Percentiles rank a stretch among this genome's conserved stretches.
phyloP scores from a whole-genome alignment of 1,284 basidiomycete genomes.

The Naganishia liquefaciens region DNA sequence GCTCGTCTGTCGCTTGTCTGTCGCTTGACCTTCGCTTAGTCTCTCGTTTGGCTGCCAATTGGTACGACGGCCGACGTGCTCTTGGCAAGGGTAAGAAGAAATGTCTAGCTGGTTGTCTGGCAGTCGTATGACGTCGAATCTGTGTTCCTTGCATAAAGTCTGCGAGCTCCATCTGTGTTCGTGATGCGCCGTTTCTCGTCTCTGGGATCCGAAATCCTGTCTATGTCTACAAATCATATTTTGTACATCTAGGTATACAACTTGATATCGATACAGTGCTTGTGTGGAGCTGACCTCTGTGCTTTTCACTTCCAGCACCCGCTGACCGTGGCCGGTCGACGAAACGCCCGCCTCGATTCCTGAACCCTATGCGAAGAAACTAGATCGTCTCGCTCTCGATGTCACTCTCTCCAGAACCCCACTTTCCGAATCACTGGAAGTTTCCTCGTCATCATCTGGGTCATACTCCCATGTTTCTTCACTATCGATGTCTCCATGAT shows the following conservation, averaged over 20 bases:
- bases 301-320: background rate
- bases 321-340: background rate
- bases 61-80: too few relatives aligned
- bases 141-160: too few relatives aligned
- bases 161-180: too few relatives aligned
- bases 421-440: constrained; percentile 16
- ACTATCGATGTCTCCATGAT: background rate
- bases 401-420: constrained; percentile 17
- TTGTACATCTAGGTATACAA: constrained; percentile 29
- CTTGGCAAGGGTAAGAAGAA: too few relatives aligned
- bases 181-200: too few relatives aligned
- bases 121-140: too few relatives aligned
- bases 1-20: background rate
- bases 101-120: too few relatives aligned
- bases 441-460: background rate
- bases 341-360: background rate
- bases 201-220: too few relatives aligned
- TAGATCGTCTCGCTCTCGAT: constrained; percentile 17
- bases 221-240: constrained; percentile 16
- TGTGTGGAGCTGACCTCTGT: background rate
- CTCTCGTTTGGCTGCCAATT: too few relatives aligned
- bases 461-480: constrained; percentile 16
- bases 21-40: too few relatives aligned
- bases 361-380: constrained; percentile 15
- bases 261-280: constrained; percentile 21